Percentiles rank a stretch among this genome's conserved stretches.
phyloP scores from a whole-genome alignment of 2,329 filamentous ascomycete genomes.

The Stachybotrys elegans region DNA sequence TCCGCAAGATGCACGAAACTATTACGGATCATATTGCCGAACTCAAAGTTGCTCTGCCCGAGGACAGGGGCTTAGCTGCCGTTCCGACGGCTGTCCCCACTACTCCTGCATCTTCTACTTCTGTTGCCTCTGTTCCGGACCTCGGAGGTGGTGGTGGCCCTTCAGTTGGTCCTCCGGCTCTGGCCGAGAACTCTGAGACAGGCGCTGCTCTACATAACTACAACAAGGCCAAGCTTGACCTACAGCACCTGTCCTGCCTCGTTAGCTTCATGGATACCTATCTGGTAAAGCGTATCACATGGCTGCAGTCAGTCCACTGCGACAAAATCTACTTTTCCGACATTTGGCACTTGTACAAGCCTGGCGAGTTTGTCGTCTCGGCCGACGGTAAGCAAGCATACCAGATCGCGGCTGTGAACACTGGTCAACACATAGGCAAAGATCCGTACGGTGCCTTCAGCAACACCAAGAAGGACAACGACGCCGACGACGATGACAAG shows the following conservation, averaged over 20 bases:
- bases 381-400: slow-evolving; percentile 5
- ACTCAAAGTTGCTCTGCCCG: background rate
- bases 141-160: background rate
- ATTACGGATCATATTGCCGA: background rate
- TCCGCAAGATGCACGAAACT: background rate
- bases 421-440: background rate
- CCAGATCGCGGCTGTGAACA: background rate
- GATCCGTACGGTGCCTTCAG: slow-evolving; percentile 1
- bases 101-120: background rate
- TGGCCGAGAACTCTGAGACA: background rate
- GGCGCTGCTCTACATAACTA: background rate
- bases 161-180: background rate
- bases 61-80: background rate
- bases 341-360: slow-evolving; percentile 7
- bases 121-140: background rate
- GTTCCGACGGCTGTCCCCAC: background rate
- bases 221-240: slow-evolving; percentile 18
- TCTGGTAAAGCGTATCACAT: background rate
- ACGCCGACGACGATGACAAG: background rate
- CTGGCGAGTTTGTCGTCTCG: slow-evolving; percentile 2
- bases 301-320: background rate
- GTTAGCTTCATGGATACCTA: slow-evolving; percentile 9
- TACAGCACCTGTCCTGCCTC: slow-evolving; percentile 29
- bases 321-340: slow-evolving; percentile 6
- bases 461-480: slow-evolving; percentile 15